These are phyloP conservation scores for Naganishia sp. DNA, from an alignment of 1,284 basidiomycete genomes.

Conservation along the genomic window DNA sequence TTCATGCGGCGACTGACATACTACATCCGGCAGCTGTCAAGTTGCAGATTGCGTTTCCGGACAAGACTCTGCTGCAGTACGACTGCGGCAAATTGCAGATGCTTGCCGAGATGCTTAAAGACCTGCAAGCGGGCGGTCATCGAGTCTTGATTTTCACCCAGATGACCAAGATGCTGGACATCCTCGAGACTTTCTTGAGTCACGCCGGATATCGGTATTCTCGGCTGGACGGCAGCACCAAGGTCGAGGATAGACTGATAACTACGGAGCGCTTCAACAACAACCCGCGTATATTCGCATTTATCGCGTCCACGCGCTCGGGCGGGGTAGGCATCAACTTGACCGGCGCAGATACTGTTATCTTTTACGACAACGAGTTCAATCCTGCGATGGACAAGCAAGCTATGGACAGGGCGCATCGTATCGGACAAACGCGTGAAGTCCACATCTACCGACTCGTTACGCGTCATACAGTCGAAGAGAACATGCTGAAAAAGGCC, in stretches of 20 bases:
- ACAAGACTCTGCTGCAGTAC: constrained; percentile 85
- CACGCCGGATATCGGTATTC: constrained; percentile 92
- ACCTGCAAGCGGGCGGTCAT: constrained; percentile 82
- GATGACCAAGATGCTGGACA: constrained; percentile 93
- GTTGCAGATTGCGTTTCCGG: constrained; percentile 91
- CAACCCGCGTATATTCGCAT: constrained; percentile 84
- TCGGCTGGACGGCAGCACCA: constrained; percentile 88
- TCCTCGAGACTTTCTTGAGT: constrained; percentile 89
- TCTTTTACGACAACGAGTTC: constrained; percentile 95
- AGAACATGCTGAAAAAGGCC: constrained; percentile 92
- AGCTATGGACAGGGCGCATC: constrained; percentile 80
- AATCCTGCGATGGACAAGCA: constrained; percentile 97
- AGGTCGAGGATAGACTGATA: constrained; percentile 92
- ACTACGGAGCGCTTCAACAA: constrained; percentile 96
- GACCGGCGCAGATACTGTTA: constrained; percentile 94
- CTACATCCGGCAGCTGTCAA: constrained; percentile 76
- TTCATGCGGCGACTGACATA: constrained; percentile 61
- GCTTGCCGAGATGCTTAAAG: constrained; percentile 73
- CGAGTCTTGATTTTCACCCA: constrained; percentile 94
- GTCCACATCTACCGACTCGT: constrained; percentile 97
- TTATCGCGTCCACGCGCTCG: constrained; percentile 89
- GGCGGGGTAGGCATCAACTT: constrained; percentile 95
- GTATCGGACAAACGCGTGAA: constrained; percentile 92
- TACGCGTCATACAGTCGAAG: constrained; percentile 87
- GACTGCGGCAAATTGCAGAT: constrained; percentile 95